Percentiles rank a stretch among this genome's conserved stretches.
Evolutionary conservation across 2,329 filamentous ascomycete genomes (phyloP).

Genomic region (Colletotrichum melonis): DNA sequence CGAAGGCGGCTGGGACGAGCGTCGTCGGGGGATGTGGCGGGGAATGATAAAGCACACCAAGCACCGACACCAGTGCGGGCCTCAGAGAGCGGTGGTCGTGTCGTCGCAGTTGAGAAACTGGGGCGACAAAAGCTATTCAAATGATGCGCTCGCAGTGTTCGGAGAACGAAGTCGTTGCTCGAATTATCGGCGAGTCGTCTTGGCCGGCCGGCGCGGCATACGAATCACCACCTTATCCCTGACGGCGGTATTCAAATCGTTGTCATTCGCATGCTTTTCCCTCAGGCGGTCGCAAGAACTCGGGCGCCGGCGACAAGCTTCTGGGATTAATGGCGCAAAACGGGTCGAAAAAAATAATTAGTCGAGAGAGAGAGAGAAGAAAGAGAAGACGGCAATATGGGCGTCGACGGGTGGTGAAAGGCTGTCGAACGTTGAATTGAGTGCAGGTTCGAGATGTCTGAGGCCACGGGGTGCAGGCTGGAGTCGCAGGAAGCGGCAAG

Average conservation of each 20-base stretch:
- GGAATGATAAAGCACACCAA: constrained; percentile 5
- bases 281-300: constrained; percentile 13
- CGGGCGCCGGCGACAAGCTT: not conserved
- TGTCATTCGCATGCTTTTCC: constrained; percentile 33
- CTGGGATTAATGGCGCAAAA: constrained; percentile 1
- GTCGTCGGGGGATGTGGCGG: constrained; percentile 22
- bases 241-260: constrained; percentile 19
- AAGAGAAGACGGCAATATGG: not conserved
- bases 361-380: not conserved
- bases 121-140: not conserved
- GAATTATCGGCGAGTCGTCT: constrained; percentile 6
- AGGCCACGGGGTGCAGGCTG: not conserved
- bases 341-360: constrained; percentile 9
- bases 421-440: constrained; percentile 11
- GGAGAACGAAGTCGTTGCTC: not conserved
- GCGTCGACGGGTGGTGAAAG: not conserved
- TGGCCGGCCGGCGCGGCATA: constrained; percentile 8
- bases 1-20: constrained; percentile 21
- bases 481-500: not conserved
- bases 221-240: constrained; percentile 35
- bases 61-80: constrained; percentile 13
- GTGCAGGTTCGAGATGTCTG: constrained; percentile 6
- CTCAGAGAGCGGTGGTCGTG: not conserved
- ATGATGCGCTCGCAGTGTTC: not conserved
- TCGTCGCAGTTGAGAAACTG: not conserved